Evolutionary conservation across 345 rosid genomes (phyloP).

Genomic region (Populus euphratica): DNA sequence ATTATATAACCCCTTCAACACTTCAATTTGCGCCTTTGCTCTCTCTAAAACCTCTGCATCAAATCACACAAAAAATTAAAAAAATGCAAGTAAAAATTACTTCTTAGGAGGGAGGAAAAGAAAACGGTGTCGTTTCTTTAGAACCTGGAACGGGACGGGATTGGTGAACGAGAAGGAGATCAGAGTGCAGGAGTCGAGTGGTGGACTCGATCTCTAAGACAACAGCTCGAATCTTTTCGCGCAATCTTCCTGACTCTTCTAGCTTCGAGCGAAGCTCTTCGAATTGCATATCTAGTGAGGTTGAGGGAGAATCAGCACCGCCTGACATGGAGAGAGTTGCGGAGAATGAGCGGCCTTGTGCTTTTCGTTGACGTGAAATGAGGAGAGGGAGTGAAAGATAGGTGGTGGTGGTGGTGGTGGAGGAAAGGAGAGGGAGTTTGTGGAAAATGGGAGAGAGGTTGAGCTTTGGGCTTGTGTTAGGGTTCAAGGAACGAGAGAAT

Average conservation of each 20-base stretch:
- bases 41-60: conserved; percentile 67
- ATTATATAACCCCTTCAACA: conserved; percentile 52
- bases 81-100: too few relatives aligned
- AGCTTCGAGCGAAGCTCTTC: conserved; percentile 64
- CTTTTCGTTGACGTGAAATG: not conserved
- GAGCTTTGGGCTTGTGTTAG: not conserved
- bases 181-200: conserved; percentile 64
- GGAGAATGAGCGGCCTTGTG: not conserved
- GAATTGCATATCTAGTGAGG: conserved; percentile 68
- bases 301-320: conserved; percentile 34
- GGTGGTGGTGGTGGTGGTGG: not conserved
- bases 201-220: conserved; percentile 75
- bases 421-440: not conserved
- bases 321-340: conserved; percentile 46
- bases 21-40: conserved; percentile 52
- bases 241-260: conserved; percentile 64
- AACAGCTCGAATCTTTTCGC: conserved; percentile 69
- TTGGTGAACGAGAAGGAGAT: conserved; percentile 81
- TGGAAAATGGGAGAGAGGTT: not conserved
- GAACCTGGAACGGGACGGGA: conserved; percentile 80
- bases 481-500: conserved; percentile 5
- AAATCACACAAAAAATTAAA: not conserved
- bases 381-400: not conserved
- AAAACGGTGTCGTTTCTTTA: not conserved
- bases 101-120: not conserved